phyloP scores from a whole-genome alignment of 1,284 basidiomycete species.

The Apiotrichum sp. region DNA sequence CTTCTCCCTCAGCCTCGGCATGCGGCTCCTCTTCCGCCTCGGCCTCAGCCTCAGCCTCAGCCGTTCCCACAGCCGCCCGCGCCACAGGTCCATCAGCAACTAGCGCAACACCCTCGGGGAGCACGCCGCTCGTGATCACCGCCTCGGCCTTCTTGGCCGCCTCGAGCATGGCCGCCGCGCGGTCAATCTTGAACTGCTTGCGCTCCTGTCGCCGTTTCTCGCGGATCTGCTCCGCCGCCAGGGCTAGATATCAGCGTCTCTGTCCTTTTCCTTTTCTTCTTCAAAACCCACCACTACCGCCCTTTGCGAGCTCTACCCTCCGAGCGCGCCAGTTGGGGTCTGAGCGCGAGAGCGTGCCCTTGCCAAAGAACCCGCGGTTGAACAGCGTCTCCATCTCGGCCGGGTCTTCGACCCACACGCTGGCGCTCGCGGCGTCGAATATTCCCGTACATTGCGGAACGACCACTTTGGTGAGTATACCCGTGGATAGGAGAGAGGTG shows the following conservation, averaged over 20 bases:
- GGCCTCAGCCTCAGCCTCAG: not conserved
- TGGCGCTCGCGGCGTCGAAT: conserved; percentile 65
- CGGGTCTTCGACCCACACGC: conserved; percentile 68
- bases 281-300: conserved; percentile 39
- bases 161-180: conserved; percentile 50
- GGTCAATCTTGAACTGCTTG: conserved; percentile 83
- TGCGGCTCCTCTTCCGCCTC: not conserved
- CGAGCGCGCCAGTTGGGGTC: conserved; percentile 88
- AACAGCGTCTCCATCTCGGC: conserved; percentile 67
- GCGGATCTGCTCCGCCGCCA: conserved; percentile 66
- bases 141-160: conserved; percentile 47
- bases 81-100: not conserved
- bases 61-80: not conserved
- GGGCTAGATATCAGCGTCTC: conserved; percentile 15
- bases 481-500: not conserved
- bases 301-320: conserved; percentile 59
- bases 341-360: conserved; percentile 85
- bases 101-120: conserved; percentile 10
- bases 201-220: conserved; percentile 76
- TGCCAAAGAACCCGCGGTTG: conserved; percentile 92
- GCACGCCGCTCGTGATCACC: conserved; percentile 31
- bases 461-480: not conserved
- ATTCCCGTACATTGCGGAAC: conserved; percentile 48
- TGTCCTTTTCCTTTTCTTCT: not conserved
- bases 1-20: conserved; percentile 3